A percentile compares a stretch with the other conserved stretches of the same genome.
phyloP scores from a whole-genome alignment of 1,139 yeast species.

The Taphrina communis region DNA sequence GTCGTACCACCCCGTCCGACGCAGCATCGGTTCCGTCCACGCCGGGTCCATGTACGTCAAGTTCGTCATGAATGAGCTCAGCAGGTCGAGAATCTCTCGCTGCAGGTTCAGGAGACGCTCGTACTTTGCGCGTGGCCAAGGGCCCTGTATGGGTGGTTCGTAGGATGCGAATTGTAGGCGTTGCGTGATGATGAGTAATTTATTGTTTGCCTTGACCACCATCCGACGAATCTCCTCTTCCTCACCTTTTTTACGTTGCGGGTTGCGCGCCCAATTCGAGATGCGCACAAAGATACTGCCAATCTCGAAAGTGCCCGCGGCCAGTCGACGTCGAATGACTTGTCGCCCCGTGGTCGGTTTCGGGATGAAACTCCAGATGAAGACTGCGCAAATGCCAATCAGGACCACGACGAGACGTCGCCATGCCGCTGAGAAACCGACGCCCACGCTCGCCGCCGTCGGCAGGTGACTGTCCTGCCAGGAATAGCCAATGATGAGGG shows the following conservation, averaged over 20 bases:
- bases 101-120: constrained; percentile 46
- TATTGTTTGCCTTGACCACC: constrained; percentile 45
- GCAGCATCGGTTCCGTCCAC: constrained; percentile 45
- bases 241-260: constrained; percentile 46
- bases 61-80: constrained; percentile 46
- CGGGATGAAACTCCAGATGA: constrained; percentile 51
- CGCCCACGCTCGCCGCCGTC: constrained; percentile 46
- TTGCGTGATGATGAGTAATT: constrained; percentile 45
- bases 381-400: constrained; percentile 51
- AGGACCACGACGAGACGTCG: constrained; percentile 51
- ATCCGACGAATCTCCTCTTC: constrained; percentile 46
- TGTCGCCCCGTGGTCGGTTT: constrained; percentile 49
- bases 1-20: constrained; percentile 49
- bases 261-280: constrained; percentile 49
- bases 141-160: constrained; percentile 50
- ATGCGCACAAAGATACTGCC: constrained; percentile 50
- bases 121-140: constrained; percentile 49
- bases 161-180: constrained; percentile 47
- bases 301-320: constrained; percentile 46
- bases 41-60: constrained; percentile 47
- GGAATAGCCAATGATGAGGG: constrained; percentile 51
- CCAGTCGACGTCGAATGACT: constrained; percentile 48
- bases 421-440: constrained; percentile 53
- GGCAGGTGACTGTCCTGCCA: constrained; percentile 48
- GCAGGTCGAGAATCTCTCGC: constrained; percentile 47